Conservation (phyloP, 2,329 filamentous ascomycete species). For the Macrophomina pseudophaseolina region DNA sequence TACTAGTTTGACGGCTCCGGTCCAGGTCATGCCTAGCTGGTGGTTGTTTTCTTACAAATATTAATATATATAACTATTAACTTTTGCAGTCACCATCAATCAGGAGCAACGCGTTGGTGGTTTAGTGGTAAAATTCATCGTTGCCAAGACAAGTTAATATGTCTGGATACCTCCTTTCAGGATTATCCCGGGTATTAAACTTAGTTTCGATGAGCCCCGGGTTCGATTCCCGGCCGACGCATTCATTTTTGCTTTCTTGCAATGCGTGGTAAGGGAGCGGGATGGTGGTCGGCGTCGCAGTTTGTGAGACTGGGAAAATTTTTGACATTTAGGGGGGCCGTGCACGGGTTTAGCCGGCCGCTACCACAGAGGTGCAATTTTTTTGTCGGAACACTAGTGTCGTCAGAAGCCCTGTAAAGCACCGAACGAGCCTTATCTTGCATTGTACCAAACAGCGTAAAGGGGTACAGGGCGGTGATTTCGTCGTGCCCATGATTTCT, state of each 20-base stretch:
- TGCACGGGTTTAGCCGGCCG: constrained; percentile 45
- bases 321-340: not conserved
- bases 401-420: constrained; percentile 51
- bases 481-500: not conserved
- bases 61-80: too few species aligned
- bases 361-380: constrained; percentile 34
- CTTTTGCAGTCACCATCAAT: not conserved
- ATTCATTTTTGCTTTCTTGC: not conserved
- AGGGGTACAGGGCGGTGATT: not conserved
- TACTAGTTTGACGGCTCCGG: too few species aligned
- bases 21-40: too few species aligned
- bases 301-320: too few species aligned
- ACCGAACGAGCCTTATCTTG: constrained; percentile 40
- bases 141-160: not conserved
- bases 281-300: too few species aligned
- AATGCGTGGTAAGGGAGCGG: too few species aligned
- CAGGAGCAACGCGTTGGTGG: not conserved
- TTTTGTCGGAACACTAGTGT: constrained; percentile 34
- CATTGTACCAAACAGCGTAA: constrained; percentile 9
- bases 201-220: constrained; percentile 1
- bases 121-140: constrained; percentile 5
- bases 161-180: not conserved
- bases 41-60: too few species aligned
- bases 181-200: too few species aligned
- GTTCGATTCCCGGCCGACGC: constrained; percentile 18